Conservation (phyloP, 768 basidiomycete species). For the Hydnum rufescens region DNA sequence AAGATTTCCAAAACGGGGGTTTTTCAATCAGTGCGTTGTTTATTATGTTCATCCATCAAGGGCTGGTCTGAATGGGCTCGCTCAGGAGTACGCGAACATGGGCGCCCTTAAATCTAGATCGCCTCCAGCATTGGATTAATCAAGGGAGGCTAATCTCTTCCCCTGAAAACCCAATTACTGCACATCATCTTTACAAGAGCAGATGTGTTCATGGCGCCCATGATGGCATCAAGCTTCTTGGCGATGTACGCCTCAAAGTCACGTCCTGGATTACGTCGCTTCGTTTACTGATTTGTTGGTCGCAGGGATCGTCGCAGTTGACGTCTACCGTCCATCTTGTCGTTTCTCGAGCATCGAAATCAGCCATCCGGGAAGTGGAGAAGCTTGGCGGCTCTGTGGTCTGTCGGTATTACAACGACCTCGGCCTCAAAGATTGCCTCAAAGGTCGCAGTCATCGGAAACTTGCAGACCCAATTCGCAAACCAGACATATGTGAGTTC, state of each 20-base stretch:
- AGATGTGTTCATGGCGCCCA: conserved; percentile 76
- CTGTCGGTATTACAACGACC: conserved; percentile 79
- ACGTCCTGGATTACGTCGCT: not conserved
- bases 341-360: conserved; percentile 69
- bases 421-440: conserved; percentile 63
- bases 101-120: conserved; percentile 71
- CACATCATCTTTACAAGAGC: conserved; percentile 62
- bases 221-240: conserved; percentile 83
- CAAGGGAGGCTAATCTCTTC: conserved; percentile 62
- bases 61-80: not conserved
- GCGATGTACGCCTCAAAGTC: conserved; percentile 33
- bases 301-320: conserved; percentile 45
- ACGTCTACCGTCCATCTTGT: conserved; percentile 57
- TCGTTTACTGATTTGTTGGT: not conserved
- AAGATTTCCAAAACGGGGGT: conserved; percentile 83
- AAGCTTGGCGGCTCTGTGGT: conserved; percentile 60
- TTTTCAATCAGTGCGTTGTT: conserved; percentile 64
- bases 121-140: conserved; percentile 81
- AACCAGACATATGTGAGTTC: conserved; percentile 60
- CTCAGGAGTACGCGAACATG: conserved; percentile 52
- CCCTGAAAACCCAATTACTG: conserved; percentile 70
- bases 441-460: conserved; percentile 50
- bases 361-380: conserved; percentile 73
- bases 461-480: conserved; percentile 66
- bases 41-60: not conserved